These are phyloP conservation scores for Chytriomyces sp. DNA, from an alignment of 192 early-diverging fungal genomes.

Conservation along the genomic window DNA sequence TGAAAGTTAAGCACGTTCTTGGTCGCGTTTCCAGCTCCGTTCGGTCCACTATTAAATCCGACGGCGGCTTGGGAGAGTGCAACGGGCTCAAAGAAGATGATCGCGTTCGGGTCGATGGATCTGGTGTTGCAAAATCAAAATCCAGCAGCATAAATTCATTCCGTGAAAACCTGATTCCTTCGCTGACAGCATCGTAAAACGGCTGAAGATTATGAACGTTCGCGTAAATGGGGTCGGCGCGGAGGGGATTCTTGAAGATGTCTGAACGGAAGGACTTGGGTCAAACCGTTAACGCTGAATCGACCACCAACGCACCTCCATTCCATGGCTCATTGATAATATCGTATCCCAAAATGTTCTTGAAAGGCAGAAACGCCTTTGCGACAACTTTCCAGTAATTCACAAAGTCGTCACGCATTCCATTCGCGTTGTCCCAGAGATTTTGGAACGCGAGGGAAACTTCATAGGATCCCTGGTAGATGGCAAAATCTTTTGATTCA, in stretches of 20 bases:
- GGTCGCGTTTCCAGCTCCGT: not conserved
- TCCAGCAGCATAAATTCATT: not conserved
- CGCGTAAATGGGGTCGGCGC: slow-evolving; percentile 51
- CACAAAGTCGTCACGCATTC: slow-evolving; percentile 57
- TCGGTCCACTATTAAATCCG: slow-evolving; percentile 29
- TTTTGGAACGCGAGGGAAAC: slow-evolving; percentile 33
- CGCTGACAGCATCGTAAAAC: slow-evolving; percentile 52
- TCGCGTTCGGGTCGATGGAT: slow-evolving; percentile 49
- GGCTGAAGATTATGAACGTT: slow-evolving; percentile 49
- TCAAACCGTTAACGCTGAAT: not conserved
- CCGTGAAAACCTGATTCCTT: slow-evolving; percentile 42
- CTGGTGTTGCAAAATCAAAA: not conserved
- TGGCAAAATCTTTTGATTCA: not conserved
- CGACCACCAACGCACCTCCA: slow-evolving; percentile 27
- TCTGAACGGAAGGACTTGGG: slow-evolving; percentile 17
- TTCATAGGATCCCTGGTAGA: slow-evolving; percentile 1
- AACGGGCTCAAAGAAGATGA: slow-evolving; percentile 66
- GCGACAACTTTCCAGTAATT: slow-evolving; percentile 62
- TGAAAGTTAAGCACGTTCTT: slow-evolving; percentile 28
- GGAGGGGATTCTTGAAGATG: slow-evolving; percentile 37
- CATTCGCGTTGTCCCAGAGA: slow-evolving; percentile 60
- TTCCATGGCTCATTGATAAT: slow-evolving; percentile 69
- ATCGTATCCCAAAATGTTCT: slow-evolving; percentile 65
- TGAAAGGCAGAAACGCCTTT: slow-evolving; percentile 41
- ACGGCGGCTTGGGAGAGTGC: slow-evolving; percentile 14